Conservation (phyloP, 2,329 filamentous ascomycete species). For the Penicillium sp. region DNA sequence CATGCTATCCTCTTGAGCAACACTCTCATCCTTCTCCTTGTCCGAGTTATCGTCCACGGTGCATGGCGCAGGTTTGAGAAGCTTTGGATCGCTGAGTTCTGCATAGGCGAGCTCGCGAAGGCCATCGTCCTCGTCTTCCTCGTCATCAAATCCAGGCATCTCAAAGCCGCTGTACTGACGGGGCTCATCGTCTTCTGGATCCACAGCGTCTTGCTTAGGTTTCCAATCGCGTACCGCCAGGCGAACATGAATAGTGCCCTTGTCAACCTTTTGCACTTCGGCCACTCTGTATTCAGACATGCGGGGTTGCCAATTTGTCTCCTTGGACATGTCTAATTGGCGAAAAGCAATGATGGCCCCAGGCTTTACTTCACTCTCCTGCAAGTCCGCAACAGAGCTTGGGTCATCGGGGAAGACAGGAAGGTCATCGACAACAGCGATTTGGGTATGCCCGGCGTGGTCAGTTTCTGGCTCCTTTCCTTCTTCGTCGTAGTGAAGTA, state of each 20-base stretch:
- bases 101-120: constrained; percentile 59
- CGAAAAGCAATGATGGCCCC: constrained; percentile 49
- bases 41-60: constrained; percentile 24
- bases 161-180: constrained; percentile 79
- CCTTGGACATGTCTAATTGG: constrained; percentile 49
- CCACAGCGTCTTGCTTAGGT: constrained; percentile 61
- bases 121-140: constrained; percentile 59
- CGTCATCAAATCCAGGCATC: constrained; percentile 64
- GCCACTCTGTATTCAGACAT: constrained; percentile 64
- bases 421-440: constrained; percentile 42
- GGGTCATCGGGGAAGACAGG: constrained; percentile 60
- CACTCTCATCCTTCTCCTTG: constrained; percentile 8
- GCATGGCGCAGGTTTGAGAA: constrained; percentile 53
- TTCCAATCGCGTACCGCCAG: constrained; percentile 70
- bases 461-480: constrained; percentile 10
- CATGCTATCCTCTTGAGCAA: constrained; percentile 36
- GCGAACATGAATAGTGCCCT: constrained; percentile 59
- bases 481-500: constrained; percentile 37
- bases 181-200: constrained; percentile 61
- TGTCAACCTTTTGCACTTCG: constrained; percentile 59
- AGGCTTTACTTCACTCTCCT: constrained; percentile 31
- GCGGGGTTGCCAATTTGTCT: constrained; percentile 48
- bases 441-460: not conserved
- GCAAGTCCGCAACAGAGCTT: constrained; percentile 56
- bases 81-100: constrained; percentile 68